Base-by-base conservation (phyloP, 306 rosid species). In the Hylodesmum podocarpum region DNA sequence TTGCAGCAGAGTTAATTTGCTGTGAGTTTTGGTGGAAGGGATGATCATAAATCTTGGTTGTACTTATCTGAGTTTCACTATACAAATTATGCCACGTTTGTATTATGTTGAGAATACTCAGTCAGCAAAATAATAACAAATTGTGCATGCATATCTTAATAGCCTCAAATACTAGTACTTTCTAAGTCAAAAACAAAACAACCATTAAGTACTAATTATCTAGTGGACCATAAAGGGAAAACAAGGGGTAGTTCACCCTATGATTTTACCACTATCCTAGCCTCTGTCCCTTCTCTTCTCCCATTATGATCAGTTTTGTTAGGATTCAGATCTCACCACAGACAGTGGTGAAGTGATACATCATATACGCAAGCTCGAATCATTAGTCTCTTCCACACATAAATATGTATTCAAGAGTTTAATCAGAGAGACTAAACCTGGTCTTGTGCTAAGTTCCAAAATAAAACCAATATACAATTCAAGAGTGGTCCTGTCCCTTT, bases 181-280 rank as follows among this genome's bases (percentile, higher is more conserved):
- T 24, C 5, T 8, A 15, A 44, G 46, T 43, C 27, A 63, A 65
- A 64, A 73, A 41, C 3, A 0, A 54, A 24, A 13, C 33, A 39
- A 2, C 8, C 37, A 44, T 62, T 34, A 13, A 44, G 54, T 51
- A 37, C 14, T 73, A 34, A 66, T 57, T 75, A 37, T 19, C n/a
- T 44, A 22, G 70, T 80, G 73, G 77, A 47, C 13, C 8, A 27
- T 46, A n/a, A 39, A n/a, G 31, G 15, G 85, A 82, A 31, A 87
- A 82, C 84, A 89, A 62, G 66, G 58, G n/a, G 80, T 75, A 43
- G 82, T 87, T 78, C 74, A 72, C 63, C 72, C 25, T 70, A 82
- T 80, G 80, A 81, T 81, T 85, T 76, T 57, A 67, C 70, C 57
- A 66, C 29, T 27, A 47, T 25, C 47, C 74, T 46, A 40, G 49